phyloP scores from a whole-genome alignment of 176 grass and related monocot genomes.

The Themeda triandra region DNA sequence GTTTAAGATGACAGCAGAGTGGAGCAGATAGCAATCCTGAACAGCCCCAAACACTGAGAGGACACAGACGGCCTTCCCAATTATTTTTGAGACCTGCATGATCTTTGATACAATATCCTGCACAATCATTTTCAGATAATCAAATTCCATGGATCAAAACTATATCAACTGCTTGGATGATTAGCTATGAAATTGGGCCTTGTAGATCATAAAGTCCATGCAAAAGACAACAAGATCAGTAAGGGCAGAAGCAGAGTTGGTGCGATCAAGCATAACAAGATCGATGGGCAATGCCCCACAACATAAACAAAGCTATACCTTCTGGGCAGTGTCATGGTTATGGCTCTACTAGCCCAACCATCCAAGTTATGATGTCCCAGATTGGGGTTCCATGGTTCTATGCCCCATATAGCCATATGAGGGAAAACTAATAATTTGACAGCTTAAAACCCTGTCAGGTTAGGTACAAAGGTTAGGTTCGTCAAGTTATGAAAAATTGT shows the following conservation, averaged over 20 bases:
- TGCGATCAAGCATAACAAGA: not conserved
- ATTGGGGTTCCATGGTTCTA: not conserved
- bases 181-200: not conserved
- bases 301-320: not conserved
- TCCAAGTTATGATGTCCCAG: not conserved
- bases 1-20: slow-evolving; percentile 29
- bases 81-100: not conserved
- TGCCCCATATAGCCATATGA: not conserved
- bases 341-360: not conserved
- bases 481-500: not conserved
- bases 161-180: not conserved
- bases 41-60: slow-evolving; percentile 35
- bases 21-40: slow-evolving; percentile 35
- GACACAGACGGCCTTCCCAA: slow-evolving; percentile 25
- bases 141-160: not conserved
- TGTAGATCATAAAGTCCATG: not conserved
- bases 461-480: not conserved
- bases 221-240: not conserved
- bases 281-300: not conserved
- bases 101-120: slow-evolving; percentile 43
- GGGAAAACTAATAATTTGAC: not conserved
- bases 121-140: not conserved
- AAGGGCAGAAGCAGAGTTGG: not conserved
- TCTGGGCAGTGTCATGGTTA: not conserved
- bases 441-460: not conserved